Percentiles rank a stretch among this genome's conserved stretches.
phyloP scores from a whole-genome alignment of 116 monocot genomes.

The Phalaenopsis hybrid region DNA sequence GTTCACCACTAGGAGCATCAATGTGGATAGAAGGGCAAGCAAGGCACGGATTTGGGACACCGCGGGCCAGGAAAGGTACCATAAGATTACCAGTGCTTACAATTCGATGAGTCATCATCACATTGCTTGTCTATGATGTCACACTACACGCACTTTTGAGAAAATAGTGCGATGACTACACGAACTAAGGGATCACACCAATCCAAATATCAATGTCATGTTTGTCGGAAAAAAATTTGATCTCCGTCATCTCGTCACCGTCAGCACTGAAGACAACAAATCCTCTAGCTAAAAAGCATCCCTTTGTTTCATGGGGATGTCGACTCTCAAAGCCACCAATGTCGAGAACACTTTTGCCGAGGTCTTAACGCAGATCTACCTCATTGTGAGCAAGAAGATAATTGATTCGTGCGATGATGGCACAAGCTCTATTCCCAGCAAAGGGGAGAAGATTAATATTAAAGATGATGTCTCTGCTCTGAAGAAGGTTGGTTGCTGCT shows the following conservation, averaged over 20 bases:
- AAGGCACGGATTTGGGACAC: no score
- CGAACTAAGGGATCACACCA: constrained; percentile 31
- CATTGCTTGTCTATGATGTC: constrained; percentile 32
- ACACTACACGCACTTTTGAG: constrained; percentile 27
- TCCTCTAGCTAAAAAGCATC: constrained; percentile 23
- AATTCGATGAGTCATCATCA: constrained; percentile 29
- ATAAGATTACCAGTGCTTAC: constrained; percentile 33
- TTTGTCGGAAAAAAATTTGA: constrained; percentile 30
- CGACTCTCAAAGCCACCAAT: constrained; percentile 36
- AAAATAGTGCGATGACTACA: constrained; percentile 26
- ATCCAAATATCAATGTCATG: constrained; percentile 33
- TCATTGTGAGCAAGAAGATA: constrained; percentile 35
- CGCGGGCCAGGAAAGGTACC: no score
- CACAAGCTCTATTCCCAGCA: constrained; percentile 14
- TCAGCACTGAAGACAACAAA: constrained; percentile 27
- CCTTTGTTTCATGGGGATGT: constrained; percentile 49
- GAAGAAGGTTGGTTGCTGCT: constrained; percentile 40
- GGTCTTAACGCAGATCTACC: constrained; percentile 41
- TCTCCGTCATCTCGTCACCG: constrained; percentile 31
- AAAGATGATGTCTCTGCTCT: constrained; percentile 44
- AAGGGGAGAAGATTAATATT: constrained; percentile 36
- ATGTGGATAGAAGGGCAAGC: no score
- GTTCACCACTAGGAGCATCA: no score
- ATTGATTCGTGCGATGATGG: constrained; percentile 29
- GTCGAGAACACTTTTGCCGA: constrained; percentile 44